Percentiles rank a stretch among this genome's conserved stretches.
Evolutionary conservation across 345 rosid genomes (phyloP).

Genomic region (Zanthoxylum bungeanum): DNA sequence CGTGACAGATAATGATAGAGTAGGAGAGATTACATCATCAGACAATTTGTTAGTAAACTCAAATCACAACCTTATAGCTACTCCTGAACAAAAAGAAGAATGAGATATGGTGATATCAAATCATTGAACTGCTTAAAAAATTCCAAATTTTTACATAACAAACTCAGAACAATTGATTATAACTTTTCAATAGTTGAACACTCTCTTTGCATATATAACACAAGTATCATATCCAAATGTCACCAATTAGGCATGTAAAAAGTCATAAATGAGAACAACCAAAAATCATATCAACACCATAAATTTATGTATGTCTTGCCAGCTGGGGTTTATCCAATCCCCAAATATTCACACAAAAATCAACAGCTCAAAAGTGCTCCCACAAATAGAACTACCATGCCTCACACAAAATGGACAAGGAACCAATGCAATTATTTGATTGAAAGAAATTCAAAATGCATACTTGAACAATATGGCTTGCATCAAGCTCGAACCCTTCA

Average conservation of each 20-base stretch:
- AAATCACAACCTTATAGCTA: neutral
- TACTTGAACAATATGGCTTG: slow-evolving; percentile 88
- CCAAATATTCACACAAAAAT: neutral
- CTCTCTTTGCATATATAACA: neutral
- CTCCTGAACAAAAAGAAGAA: neutral
- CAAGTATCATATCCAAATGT: neutral
- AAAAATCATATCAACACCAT: neutral
- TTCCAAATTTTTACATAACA: neutral
- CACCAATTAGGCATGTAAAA: neutral
- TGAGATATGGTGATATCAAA: neutral
- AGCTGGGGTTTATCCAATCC: neutral
- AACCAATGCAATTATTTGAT: neutral
- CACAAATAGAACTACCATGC: neutral
- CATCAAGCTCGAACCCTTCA: slow-evolving; percentile 90
- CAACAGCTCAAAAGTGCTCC: neutral
- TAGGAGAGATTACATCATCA: neutral
- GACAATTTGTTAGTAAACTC: neutral
- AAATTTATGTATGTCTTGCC: neutral
- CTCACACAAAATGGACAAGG: neutral
- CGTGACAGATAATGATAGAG: neutral
- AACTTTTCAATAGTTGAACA: neutral
- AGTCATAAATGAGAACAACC: neutral
- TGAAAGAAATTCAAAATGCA: slow-evolving; percentile 1
- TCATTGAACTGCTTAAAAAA: neutral
- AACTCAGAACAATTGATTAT: neutral